Evolutionary conservation across 176 grass and related monocot genomes (phyloP).

Genomic region (Calamus simplicifolius): DNA sequence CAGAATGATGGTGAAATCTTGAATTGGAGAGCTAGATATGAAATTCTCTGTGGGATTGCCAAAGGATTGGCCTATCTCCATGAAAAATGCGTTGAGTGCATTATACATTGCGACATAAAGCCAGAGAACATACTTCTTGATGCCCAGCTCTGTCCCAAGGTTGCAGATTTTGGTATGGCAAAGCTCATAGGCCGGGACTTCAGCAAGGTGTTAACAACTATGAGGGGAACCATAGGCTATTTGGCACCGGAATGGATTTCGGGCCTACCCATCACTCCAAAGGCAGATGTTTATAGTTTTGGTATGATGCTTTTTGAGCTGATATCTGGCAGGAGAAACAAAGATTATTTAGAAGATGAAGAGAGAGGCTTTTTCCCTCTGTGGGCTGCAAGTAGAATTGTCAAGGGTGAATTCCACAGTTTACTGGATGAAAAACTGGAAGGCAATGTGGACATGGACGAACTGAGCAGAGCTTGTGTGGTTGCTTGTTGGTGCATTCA

Average conservation of each 20-base stretch:
- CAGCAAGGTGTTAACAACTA: constrained; percentile 31
- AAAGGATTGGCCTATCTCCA: constrained; percentile 31
- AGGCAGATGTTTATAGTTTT: constrained; percentile 31
- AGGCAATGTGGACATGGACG: not conserved
- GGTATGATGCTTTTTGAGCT: constrained; percentile 37
- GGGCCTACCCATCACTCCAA: constrained; percentile 21
- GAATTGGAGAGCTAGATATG: constrained; percentile 22
- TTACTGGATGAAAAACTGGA: constrained; percentile 8
- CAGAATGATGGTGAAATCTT: constrained; percentile 2
- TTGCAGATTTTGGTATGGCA: constrained; percentile 35
- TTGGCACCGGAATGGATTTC: constrained; percentile 32
- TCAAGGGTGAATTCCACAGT: not conserved
- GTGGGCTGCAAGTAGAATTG: constrained; percentile 15
- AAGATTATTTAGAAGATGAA: not conserved
- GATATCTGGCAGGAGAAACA: constrained; percentile 21
- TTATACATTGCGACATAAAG: constrained; percentile 43
- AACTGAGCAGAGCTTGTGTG: constrained; percentile 11
- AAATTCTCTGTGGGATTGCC: constrained; percentile 20
- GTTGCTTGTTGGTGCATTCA: constrained; percentile 36
- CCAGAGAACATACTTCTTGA: constrained; percentile 38
- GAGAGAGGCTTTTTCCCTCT: constrained; percentile 1
- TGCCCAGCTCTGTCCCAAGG: constrained; percentile 6
- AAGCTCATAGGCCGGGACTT: constrained; percentile 35
- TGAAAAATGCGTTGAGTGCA: constrained; percentile 23
- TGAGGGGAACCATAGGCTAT: constrained; percentile 31